Percentiles rank a stretch among this genome's conserved stretches.
Evolutionary conservation across 805 yeast species (phyloP).

Genomic region (Osmozyma mogii): DNA sequence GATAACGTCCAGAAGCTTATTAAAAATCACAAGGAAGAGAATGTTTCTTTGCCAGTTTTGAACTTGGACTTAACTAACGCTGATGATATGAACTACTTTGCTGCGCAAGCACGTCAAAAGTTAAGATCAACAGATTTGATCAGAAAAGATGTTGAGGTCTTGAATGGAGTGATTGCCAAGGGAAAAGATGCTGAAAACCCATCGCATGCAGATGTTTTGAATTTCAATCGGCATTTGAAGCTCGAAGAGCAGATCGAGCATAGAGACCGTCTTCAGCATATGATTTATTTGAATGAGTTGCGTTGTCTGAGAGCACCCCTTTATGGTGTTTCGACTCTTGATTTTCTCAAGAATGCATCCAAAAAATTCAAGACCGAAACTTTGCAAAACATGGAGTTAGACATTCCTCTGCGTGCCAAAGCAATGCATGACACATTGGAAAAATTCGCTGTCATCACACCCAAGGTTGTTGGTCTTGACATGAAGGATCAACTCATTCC

Average conservation of each 20-base stretch:
- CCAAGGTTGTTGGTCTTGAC: slow-evolving; percentile 73
- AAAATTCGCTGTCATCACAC: slow-evolving; percentile 80
- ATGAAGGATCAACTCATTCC: slow-evolving; percentile 49
- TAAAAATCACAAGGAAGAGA: slow-evolving; percentile 4
- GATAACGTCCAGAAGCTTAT: slow-evolving; percentile 13
- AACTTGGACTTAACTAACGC: slow-evolving; percentile 50
- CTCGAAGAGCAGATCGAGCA: slow-evolving; percentile 44
- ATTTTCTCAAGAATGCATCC: slow-evolving; percentile 7
- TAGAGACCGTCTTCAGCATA: slow-evolving; percentile 47
- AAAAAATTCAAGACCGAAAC: slow-evolving; percentile 7
- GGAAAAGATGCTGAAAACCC: slow-evolving; percentile 6
- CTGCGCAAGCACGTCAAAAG: slow-evolving; percentile 33
- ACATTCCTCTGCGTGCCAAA: slow-evolving; percentile 21
- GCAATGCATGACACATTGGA: slow-evolving; percentile 48
- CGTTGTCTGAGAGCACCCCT: slow-evolving; percentile 62
- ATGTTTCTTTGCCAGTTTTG: slow-evolving; percentile 46
- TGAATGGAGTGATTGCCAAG: slow-evolving; percentile 31
- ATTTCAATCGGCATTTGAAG: slow-evolving; percentile 52
- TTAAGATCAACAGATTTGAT: slow-evolving; percentile 44
- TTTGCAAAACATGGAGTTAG: slow-evolving; percentile 24
- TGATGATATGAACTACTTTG: slow-evolving; percentile 39
- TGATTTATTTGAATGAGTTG: slow-evolving; percentile 53
- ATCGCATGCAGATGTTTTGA: slow-evolving; percentile 33
- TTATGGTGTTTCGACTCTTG: slow-evolving; percentile 54
- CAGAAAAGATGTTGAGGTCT: slow-evolving; percentile 32